phyloP scores from a whole-genome alignment of 495 filamentous ascomycete species.

The Hypoxylon rickii region DNA sequence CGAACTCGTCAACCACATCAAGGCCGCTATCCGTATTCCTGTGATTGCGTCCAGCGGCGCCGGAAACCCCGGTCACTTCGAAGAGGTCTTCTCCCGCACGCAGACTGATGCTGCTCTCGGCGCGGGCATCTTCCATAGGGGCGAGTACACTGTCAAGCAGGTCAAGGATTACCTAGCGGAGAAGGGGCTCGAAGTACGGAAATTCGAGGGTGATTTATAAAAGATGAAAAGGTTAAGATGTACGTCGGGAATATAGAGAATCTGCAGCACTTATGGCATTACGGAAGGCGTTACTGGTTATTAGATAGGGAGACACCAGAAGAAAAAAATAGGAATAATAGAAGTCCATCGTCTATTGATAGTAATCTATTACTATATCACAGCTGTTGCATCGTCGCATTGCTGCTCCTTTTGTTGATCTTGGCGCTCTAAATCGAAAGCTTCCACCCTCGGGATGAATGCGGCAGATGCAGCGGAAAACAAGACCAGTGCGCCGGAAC shows the following conservation, averaged over 20 bases:
- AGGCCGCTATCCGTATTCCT: constrained; percentile 80
- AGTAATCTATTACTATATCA: constrained; percentile 27
- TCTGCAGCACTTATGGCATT: constrained; percentile 16
- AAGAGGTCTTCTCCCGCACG: constrained; percentile 85
- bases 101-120: constrained; percentile 90
- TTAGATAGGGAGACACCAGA: constrained; percentile 8
- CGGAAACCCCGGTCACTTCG: constrained; percentile 86
- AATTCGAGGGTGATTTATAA: constrained; percentile 64
- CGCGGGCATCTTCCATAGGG: constrained; percentile 96
- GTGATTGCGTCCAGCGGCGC: constrained; percentile 96
- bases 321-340: constrained; percentile 5
- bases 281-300: constrained; percentile 22
- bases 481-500: constrained; percentile 14
- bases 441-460: constrained; percentile 12
- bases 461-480: constrained; percentile 17
- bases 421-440: constrained; percentile 11
- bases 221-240: constrained; percentile 7
- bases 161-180: constrained; percentile 84
- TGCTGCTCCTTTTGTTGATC: constrained; percentile 10
- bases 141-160: constrained; percentile 90
- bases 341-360: constrained; percentile 32
- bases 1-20: constrained; percentile 87
- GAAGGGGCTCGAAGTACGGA: constrained; percentile 73
- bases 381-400: constrained; percentile 10
- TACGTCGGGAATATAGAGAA: constrained; percentile 8